Evolutionary conservation across 2,329 filamentous ascomycete genomes (phyloP).

Genomic region (Gaeumannomyces tritici): DNA sequence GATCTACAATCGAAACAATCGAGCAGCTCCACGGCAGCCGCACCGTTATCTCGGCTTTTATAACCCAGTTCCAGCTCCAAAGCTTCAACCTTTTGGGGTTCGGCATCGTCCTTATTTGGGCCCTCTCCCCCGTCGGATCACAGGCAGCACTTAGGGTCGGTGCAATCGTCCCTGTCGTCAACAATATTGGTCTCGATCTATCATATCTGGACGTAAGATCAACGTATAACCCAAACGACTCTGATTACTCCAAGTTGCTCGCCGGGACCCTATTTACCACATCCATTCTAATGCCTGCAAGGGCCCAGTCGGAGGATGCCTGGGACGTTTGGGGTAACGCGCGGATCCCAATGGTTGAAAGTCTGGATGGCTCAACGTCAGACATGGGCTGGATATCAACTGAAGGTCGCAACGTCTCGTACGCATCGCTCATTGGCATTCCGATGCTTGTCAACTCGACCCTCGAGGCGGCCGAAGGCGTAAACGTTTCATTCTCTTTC

Average conservation of each 20-base stretch:
- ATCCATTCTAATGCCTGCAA: conserved; percentile 1
- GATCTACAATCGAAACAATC: conserved; percentile 14
- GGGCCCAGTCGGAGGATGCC: conserved; percentile 3
- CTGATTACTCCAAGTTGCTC: neutral
- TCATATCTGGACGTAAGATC: neutral
- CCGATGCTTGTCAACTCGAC: neutral
- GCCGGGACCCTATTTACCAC: conserved; percentile 2
- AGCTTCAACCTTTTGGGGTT: conserved; percentile 16
- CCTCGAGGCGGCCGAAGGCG: neutral
- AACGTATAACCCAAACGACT: too few relatives aligned
- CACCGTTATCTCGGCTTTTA: conserved; percentile 16
- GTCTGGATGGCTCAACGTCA: neutral
- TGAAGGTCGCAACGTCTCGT: neutral
- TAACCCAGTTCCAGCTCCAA: conserved; percentile 15
- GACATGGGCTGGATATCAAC: neutral
- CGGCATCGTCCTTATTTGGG: conserved; percentile 16
- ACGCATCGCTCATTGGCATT: conserved; percentile 6
- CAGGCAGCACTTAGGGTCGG: conserved; percentile 16
- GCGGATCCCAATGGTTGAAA: conserved; percentile 6
- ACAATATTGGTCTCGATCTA: conserved; percentile 15
- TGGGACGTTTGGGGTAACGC: conserved; percentile 9
- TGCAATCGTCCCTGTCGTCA: neutral
- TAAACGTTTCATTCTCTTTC: conserved; percentile 1
- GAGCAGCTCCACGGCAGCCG: conserved; percentile 20
- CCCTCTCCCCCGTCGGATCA: conserved; percentile 19